phyloP scores from a whole-genome alignment of 2,329 filamentous ascomycete species.

The Diplodia mutila region DNA sequence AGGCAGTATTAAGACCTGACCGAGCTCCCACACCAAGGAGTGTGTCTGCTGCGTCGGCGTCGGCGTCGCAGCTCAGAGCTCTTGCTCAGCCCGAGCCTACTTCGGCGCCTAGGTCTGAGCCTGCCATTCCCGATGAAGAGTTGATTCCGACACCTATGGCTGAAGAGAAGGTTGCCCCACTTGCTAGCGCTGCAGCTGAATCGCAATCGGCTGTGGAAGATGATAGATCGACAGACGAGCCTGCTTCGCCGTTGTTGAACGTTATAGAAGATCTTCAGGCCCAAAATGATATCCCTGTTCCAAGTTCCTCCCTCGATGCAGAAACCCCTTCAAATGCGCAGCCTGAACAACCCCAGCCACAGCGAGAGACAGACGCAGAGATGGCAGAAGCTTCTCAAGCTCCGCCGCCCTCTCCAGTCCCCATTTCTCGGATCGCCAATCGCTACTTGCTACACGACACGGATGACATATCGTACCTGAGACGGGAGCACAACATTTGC shows the following conservation, averaged over 20 bases:
- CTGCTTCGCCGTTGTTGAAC: not conserved
- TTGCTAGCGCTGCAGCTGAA: not conserved
- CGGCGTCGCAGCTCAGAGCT: not conserved
- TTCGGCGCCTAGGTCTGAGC: not conserved
- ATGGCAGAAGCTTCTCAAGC: not conserved
- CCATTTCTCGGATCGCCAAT: slow-evolving; percentile 78
- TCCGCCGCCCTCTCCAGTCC: slow-evolving; percentile 59
- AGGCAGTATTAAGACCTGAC: not conserved
- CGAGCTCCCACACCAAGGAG: not conserved
- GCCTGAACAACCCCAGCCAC: not conserved
- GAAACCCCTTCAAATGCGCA: not conserved
- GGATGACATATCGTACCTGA: slow-evolving; percentile 75
- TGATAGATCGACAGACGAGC: not conserved
- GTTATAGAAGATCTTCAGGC: slow-evolving; percentile 20
- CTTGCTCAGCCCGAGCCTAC: not conserved
- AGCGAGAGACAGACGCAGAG: not conserved
- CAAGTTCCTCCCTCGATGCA: not conserved
- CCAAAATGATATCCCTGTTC: slow-evolving; percentile 7
- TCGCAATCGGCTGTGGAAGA: not conserved
- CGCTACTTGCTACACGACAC: slow-evolving; percentile 91
- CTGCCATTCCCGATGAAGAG: not conserved
- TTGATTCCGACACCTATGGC: not conserved
- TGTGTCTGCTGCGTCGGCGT: not conserved
- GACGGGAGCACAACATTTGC: slow-evolving; percentile 80
- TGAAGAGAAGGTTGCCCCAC: not conserved